Evolutionary conservation across 257 asterid species (phyloP).

Genomic region (Jasminum sambac): DNA sequence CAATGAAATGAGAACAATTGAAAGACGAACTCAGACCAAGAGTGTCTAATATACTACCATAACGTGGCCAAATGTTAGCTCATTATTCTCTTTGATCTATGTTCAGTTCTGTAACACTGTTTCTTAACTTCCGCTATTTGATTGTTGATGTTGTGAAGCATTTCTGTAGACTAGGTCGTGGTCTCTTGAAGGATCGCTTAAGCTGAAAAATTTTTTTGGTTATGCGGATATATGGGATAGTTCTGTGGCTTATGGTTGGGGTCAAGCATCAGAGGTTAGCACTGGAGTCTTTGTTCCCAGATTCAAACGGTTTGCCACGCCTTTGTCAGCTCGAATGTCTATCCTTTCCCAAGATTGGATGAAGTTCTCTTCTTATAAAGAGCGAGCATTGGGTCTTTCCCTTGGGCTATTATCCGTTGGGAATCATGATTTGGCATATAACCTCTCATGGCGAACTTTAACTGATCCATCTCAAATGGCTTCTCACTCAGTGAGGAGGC

Average conservation of each 20-base stretch:
- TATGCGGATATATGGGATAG: slow-evolving; percentile 97
- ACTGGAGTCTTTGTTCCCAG: slow-evolving; percentile 79
- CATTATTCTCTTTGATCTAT: neutral
- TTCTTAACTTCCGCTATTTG: slow-evolving; percentile 17
- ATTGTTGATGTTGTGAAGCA: slow-evolving; percentile 31
- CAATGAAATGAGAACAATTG: too few relatives aligned
- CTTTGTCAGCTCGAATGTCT: slow-evolving; percentile 70
- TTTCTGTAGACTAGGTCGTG: slow-evolving; percentile 81
- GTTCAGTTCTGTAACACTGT: neutral
- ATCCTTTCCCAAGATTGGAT: slow-evolving; percentile 93
- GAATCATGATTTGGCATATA: slow-evolving; percentile 80
- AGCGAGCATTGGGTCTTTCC: slow-evolving; percentile 75
- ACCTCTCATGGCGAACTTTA: slow-evolving; percentile 80
- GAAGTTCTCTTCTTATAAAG: slow-evolving; percentile 89
- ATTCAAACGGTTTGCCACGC: slow-evolving; percentile 61
- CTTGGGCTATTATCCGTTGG: slow-evolving; percentile 64
- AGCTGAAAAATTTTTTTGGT: slow-evolving; percentile 81
- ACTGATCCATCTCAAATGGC: slow-evolving; percentile 92
- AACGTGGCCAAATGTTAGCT: neutral
- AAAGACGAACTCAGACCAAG: neutral
- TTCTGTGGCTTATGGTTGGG: slow-evolving; percentile 87
- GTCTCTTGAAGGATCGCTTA: slow-evolving; percentile 73
- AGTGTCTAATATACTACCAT: neutral
- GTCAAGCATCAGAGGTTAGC: slow-evolving; percentile 74
- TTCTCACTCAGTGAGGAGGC: slow-evolving; percentile 87